phyloP scores from a whole-genome alignment of 73 alveolate genomes.

The Paramecium bursaria region DNA sequence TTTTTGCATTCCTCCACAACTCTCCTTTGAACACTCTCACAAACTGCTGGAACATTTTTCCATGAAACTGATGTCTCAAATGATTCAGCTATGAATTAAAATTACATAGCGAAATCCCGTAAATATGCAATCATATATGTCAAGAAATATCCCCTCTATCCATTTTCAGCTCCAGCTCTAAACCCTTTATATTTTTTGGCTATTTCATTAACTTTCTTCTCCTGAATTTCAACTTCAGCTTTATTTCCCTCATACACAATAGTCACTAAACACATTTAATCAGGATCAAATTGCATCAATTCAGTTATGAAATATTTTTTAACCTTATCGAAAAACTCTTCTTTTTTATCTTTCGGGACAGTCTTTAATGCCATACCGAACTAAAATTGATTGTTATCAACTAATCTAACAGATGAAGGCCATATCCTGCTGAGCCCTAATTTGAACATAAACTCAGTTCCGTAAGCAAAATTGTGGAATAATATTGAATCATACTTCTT shows the following conservation, averaged over 20 bases:
- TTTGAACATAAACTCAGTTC: slow-evolving; percentile 87
- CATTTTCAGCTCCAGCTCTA: slow-evolving; percentile 93
- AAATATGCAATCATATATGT: slow-evolving; percentile 92
- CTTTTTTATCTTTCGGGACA: slow-evolving; percentile 66
- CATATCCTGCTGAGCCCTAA: slow-evolving; percentile 75
- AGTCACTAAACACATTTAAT: slow-evolving; percentile 83
- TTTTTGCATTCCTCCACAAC: slow-evolving; percentile 75
- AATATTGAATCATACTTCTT: slow-evolving; percentile 80
- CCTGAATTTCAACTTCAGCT: slow-evolving; percentile 74
- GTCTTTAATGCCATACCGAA: slow-evolving; percentile 89
- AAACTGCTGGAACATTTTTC: slow-evolving; percentile 80
- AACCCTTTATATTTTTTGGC: slow-evolving; percentile 82
- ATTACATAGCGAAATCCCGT: slow-evolving; percentile 86
- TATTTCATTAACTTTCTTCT: slow-evolving; percentile 70
- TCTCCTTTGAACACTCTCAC: slow-evolving; percentile 77
- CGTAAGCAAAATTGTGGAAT: slow-evolving; percentile 89
- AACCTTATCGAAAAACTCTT: slow-evolving; percentile 78
- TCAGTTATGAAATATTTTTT: slow-evolving; percentile 81
- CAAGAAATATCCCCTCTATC: slow-evolving; percentile 88
- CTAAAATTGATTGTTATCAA: slow-evolving; percentile 86
- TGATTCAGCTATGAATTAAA: slow-evolving; percentile 84
- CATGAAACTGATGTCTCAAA: slow-evolving; percentile 92
- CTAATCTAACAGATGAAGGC: slow-evolving; percentile 91
- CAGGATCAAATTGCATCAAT: slow-evolving; percentile 85
- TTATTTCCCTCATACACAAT: slow-evolving; percentile 86